Conservation (phyloP, 23 red algal genomes). For the Pyropia haitanensis region DNA sequence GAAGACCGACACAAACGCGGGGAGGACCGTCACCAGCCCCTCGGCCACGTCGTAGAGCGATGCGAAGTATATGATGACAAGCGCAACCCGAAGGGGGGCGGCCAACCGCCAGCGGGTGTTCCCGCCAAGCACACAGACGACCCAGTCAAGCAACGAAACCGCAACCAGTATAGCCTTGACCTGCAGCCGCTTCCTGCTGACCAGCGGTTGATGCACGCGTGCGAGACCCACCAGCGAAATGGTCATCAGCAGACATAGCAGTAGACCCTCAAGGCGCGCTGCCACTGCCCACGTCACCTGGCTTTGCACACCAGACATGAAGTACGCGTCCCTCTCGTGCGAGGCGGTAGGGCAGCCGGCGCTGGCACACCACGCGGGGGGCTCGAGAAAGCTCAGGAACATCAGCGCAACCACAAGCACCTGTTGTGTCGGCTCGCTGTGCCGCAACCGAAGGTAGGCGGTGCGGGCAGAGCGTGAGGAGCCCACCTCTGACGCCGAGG, state of each 20-base stretch:
- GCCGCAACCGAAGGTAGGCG: slow-evolving; percentile 35
- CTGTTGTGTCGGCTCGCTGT: slow-evolving; percentile 16
- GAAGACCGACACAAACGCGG: slow-evolving; percentile 47
- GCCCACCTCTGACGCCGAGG: slow-evolving; percentile 7
- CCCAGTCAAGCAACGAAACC: slow-evolving; percentile 1
- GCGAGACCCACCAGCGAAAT: slow-evolving; percentile 23
- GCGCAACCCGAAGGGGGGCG: slow-evolving; percentile 28
- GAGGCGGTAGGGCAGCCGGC: slow-evolving; percentile 15
- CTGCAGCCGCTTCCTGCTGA: slow-evolving; percentile 11
- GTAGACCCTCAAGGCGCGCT: slow-evolving; percentile 2
- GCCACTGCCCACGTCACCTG: slow-evolving; percentile 12
- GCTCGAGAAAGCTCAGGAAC: slow-evolving; percentile 50
- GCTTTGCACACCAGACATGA: slow-evolving; percentile 35
- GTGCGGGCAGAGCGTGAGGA: slow-evolving; percentile 14
- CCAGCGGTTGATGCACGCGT: slow-evolving; percentile 4
- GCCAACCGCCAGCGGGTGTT: slow-evolving; percentile 34
- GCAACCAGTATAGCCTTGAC: slow-evolving; percentile 11
- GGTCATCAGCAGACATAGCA: slow-evolving; percentile 32
- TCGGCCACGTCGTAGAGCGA: slow-evolving; percentile 30
- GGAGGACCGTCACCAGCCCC: slow-evolving; percentile 32
- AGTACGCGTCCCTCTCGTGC: slow-evolving; percentile 12
- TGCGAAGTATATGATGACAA: slow-evolving; percentile 44
- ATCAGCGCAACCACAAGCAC: slow-evolving; percentile 20
- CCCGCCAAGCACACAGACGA: slow-evolving; percentile 11
- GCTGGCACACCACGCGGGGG: slow-evolving; percentile 37